Percentiles rank a stretch among this genome's conserved stretches.
phyloP scores from a whole-genome alignment of 2,329 filamentous ascomycete species.

The Botrytis aclada region DNA sequence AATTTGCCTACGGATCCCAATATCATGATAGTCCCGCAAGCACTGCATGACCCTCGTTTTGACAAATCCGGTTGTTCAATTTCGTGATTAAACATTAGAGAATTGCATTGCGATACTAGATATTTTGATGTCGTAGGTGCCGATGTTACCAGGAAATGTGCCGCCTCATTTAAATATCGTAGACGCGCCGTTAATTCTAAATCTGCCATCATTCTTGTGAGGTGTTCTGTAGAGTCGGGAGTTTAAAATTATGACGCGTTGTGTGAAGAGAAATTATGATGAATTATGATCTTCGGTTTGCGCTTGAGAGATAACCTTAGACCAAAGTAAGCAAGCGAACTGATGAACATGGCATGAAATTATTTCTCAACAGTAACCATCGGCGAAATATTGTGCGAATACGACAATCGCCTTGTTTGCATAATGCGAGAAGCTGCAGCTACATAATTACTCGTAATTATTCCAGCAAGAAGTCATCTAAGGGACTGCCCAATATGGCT shows the following conservation, averaged over 20 bases:
- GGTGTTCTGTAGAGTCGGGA: background rate
- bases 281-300: conserved; percentile 6
- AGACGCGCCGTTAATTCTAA: conserved; percentile 35
- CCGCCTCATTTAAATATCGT: conserved; percentile 52
- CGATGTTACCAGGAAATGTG: conserved; percentile 52
- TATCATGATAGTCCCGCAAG: conserved; percentile 60
- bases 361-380: background rate
- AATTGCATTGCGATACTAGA: conserved; percentile 53
- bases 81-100: conserved; percentile 48
- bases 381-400: background rate
- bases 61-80: conserved; percentile 47
- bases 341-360: background rate
- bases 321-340: background rate
- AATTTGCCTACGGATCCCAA: conserved; percentile 41
- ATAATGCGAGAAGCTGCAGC: background rate
- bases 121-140: conserved; percentile 58
- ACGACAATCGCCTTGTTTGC: background rate
- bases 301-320: background rate
- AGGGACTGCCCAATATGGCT: conserved; percentile 26
- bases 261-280: background rate
- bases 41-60: conserved; percentile 53
- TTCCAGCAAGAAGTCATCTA: background rate
- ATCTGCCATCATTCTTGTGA: conserved; percentile 27
- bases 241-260: conserved; percentile 15
- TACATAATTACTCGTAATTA: background rate